Percentiles rank a stretch among this genome's conserved stretches.
These are phyloP conservation scores for Zasmidium angulare DNA, from an alignment of 2,329 filamentous ascomycete genomes.

Conservation along the genomic window DNA sequence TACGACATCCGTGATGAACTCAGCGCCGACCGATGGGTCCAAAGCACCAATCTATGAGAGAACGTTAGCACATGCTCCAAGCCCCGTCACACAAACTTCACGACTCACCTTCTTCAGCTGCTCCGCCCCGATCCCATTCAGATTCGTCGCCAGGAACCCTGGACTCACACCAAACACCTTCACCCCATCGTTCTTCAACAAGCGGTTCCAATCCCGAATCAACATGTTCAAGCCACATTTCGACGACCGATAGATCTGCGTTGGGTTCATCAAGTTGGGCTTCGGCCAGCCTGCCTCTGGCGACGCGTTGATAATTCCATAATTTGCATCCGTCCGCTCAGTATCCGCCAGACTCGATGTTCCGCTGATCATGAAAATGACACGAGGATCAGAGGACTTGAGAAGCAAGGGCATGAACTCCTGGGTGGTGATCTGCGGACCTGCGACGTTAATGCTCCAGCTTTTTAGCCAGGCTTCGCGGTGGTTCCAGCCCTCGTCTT, in stretches of 20 bases:
- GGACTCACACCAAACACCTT: constrained; percentile 51
- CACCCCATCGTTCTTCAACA: constrained; percentile 44
- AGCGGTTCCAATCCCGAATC: constrained; percentile 49
- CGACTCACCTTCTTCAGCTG: constrained; percentile 29
- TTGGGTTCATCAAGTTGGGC: constrained; percentile 22
- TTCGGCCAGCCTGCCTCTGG: constrained; percentile 52
- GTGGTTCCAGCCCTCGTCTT: constrained; percentile 29
- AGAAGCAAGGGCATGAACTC: constrained; percentile 40
- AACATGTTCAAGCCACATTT: constrained; percentile 53
- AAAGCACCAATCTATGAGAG: constrained; percentile 38
- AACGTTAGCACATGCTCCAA: not conserved
- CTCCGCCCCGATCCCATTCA: constrained; percentile 37
- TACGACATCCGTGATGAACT: constrained; percentile 40
- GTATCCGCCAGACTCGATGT: constrained; percentile 42
- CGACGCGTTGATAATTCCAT: constrained; percentile 24
- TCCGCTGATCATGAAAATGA: constrained; percentile 45
- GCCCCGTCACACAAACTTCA: not conserved
- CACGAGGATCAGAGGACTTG: constrained; percentile 34
- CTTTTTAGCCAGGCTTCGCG: constrained; percentile 39
- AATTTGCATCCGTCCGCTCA: constrained; percentile 29
- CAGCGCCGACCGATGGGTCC: constrained; percentile 38
- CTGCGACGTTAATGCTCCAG: constrained; percentile 42
- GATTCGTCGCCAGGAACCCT: constrained; percentile 48
- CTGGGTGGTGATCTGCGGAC: constrained; percentile 40
- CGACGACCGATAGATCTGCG: constrained; percentile 41